These are phyloP conservation scores for Teunomyces aglyptinius DNA, from an alignment of 805 yeast species.

Conservation along the genomic window DNA sequence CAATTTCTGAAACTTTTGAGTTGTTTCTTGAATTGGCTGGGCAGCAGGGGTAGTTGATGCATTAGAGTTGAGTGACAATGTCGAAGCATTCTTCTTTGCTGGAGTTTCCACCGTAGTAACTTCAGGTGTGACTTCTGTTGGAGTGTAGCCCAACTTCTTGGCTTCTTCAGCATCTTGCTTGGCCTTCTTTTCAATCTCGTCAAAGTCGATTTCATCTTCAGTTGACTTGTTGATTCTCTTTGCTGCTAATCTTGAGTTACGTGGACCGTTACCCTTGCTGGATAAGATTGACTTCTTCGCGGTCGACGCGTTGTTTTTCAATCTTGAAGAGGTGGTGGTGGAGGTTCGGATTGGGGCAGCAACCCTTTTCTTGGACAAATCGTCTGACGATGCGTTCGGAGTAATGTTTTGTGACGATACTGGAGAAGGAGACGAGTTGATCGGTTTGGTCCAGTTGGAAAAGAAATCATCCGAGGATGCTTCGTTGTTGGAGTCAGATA, in stretches of 20 bases:
- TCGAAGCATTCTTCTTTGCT: constrained; percentile 11
- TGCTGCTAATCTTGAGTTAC: constrained; percentile 54
- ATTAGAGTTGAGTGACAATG: constrained; percentile 8
- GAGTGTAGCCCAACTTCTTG: constrained; percentile 51
- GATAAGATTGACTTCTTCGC: constrained; percentile 39
- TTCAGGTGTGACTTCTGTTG: constrained; percentile 18
- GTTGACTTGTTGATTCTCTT: constrained; percentile 46
- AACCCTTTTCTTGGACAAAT: constrained; percentile 15
- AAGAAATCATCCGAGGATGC: constrained; percentile 80
- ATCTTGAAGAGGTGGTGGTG: constrained; percentile 25
- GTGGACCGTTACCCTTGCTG: constrained; percentile 51
- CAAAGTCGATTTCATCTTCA: constrained; percentile 54
- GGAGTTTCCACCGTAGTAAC: constrained; percentile 5
- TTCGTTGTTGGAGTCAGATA: constrained; percentile 33
- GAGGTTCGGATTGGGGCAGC: constrained; percentile 16
- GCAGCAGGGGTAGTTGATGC: neutral
- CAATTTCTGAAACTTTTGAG: constrained; percentile 73
- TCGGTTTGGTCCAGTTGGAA: constrained; percentile 87
- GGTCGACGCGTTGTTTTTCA: constrained; percentile 21
- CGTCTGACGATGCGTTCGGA: constrained; percentile 41
- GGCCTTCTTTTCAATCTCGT: constrained; percentile 72
- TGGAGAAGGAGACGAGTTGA: constrained; percentile 51
- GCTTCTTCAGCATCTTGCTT: constrained; percentile 76
- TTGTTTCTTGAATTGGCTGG: constrained; percentile 43
- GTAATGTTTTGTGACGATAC: constrained; percentile 45